phyloP scores from a whole-genome alignment of 306 rosid genomes.

The Abrus pulchellus region DNA sequence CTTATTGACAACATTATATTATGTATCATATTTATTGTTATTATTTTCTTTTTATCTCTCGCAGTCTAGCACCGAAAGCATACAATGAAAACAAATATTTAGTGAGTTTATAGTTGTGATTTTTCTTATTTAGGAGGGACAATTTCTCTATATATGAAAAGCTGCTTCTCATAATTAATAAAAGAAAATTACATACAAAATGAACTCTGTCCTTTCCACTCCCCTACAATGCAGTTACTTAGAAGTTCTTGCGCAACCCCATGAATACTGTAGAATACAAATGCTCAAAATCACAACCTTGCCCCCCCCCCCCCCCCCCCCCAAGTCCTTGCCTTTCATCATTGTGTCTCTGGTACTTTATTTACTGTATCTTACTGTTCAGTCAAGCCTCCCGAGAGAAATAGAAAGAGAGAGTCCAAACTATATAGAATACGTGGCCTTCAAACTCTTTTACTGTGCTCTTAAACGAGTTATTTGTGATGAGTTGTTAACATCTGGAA shows the following conservation, averaged over 20 bases:
- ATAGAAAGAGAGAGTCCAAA: not conserved
- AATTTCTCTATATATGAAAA: not conserved
- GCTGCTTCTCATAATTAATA: not conserved
- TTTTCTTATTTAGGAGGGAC: too few species aligned
- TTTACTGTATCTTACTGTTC: slow-evolving; percentile 20
- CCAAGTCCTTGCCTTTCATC: slow-evolving; percentile 21
- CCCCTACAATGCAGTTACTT: slow-evolving; percentile 46
- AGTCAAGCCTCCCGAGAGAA: not conserved
- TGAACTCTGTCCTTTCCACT: slow-evolving; percentile 7
- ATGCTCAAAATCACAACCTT: slow-evolving; percentile 38
- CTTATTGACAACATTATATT: too few species aligned
- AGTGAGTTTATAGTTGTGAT: too few species aligned
- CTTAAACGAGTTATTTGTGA: slow-evolving; percentile 21
- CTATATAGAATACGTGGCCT: not conserved
- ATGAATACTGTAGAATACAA: slow-evolving; percentile 40
- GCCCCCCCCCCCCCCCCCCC: not conserved
- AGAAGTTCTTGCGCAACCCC: slow-evolving; percentile 43
- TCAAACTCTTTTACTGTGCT: slow-evolving; percentile 15
- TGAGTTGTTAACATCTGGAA: slow-evolving; percentile 44
- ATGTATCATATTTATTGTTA: too few species aligned
- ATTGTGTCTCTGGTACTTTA: slow-evolving; percentile 22
- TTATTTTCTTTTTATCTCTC: too few species aligned
- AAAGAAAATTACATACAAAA: not conserved
- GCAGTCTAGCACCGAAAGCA: too few species aligned
- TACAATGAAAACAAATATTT: too few species aligned